Conservation (phyloP, 768 basidiomycete genomes). For the Multifurca ochricompacta region DNA sequence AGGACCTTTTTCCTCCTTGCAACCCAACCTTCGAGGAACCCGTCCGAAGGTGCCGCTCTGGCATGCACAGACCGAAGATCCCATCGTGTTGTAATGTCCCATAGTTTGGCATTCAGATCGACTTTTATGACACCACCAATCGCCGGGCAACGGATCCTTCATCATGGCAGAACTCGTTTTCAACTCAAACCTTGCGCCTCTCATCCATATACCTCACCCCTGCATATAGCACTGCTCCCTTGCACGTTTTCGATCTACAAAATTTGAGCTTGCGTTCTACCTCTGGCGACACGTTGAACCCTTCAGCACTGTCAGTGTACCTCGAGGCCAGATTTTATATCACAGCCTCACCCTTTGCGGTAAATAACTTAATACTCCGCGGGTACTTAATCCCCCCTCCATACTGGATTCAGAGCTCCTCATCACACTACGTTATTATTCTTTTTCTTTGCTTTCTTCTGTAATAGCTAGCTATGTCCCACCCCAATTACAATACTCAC, state of each 20-base stretch:
- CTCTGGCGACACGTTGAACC: conserved; percentile 14
- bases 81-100: conserved; percentile 17
- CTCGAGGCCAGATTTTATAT: conserved; percentile 5
- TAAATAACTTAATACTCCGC: neutral
- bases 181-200: neutral
- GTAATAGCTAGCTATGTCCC: conserved; percentile 21
- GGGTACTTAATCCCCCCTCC: conserved; percentile 13
- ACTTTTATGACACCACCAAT: neutral
- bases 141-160: conserved; percentile 3
- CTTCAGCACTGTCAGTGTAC: conserved; percentile 4
- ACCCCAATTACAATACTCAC: conserved; percentile 16
- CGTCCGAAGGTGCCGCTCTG: conserved; percentile 4
- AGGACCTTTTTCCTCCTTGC: neutral
- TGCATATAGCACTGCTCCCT: conserved; percentile 7
- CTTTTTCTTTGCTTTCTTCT: conserved; percentile 20
- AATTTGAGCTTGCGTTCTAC: neutral
- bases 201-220: neutral
- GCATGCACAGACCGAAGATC: conserved; percentile 14
- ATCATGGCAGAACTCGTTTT: conserved; percentile 4
- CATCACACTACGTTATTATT: conserved; percentile 18
- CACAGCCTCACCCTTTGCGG: neutral
- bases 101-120: conserved; percentile 9
- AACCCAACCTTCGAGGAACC: conserved; percentile 12
- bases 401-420: neutral
- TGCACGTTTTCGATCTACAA: conserved; percentile 13